These are phyloP conservation scores for Lasiodiplodia theobromae DNA, from an alignment of 2,329 filamentous ascomycete species.

Conservation along the genomic window DNA sequence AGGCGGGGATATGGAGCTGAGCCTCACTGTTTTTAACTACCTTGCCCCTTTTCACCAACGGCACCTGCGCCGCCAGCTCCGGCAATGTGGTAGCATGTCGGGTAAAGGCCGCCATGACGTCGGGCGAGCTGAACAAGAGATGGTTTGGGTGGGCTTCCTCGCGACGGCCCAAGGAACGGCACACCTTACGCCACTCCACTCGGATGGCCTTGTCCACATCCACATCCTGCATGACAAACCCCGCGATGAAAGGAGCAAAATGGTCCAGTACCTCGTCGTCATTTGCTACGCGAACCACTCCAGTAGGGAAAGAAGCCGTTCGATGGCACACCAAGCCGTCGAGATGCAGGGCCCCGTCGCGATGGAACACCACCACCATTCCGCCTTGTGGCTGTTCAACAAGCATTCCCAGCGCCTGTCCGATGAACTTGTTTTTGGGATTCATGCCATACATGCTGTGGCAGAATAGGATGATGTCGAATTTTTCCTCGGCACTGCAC, in stretches of 20 bases:
- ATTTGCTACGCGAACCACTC: slow-evolving; percentile 53
- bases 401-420: slow-evolving; percentile 59
- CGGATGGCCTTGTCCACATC: slow-evolving; percentile 43
- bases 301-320: slow-evolving; percentile 57
- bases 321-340: slow-evolving; percentile 58
- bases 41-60: slow-evolving; percentile 38
- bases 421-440: slow-evolving; percentile 55
- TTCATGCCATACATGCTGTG: slow-evolving; percentile 70
- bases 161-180: slow-evolving; percentile 55
- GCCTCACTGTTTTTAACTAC: slow-evolving; percentile 63
- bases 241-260: slow-evolving; percentile 63
- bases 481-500: slow-evolving; percentile 48
- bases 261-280: slow-evolving; percentile 55
- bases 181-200: slow-evolving; percentile 59
- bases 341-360: slow-evolving; percentile 52
- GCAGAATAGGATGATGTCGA: slow-evolving; percentile 66
- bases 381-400: slow-evolving; percentile 46
- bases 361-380: slow-evolving; percentile 64
- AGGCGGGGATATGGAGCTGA: slow-evolving; percentile 52
- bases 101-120: slow-evolving; percentile 61
- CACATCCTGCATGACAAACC: slow-evolving; percentile 48
- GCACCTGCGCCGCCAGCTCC: slow-evolving; percentile 54
- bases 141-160: slow-evolving; percentile 46
- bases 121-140: slow-evolving; percentile 59
- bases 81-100: slow-evolving; percentile 52